Conservation (phyloP, 1,284 basidiomycete genomes). For the Tylopilus sp. region DNA sequence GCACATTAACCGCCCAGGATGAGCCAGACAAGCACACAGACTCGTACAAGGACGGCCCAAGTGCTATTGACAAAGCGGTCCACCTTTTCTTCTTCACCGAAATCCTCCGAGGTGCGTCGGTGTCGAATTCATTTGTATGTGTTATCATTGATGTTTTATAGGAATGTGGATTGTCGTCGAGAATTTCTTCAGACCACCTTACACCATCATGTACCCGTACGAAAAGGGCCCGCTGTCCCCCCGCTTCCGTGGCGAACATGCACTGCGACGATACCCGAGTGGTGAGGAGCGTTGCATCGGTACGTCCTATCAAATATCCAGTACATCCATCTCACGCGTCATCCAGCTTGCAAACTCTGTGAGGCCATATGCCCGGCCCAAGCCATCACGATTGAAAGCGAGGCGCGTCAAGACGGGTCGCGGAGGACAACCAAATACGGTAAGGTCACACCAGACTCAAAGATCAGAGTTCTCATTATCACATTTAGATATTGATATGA, state of each 20-base stretch:
- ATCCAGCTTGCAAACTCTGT: conserved; percentile 93
- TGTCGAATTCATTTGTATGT: neutral
- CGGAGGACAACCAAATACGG: conserved; percentile 98
- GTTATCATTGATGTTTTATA: conserved; percentile 34
- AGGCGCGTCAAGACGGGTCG: conserved; percentile 93
- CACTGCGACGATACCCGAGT: conserved; percentile 95
- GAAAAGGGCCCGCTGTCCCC: conserved; percentile 98
- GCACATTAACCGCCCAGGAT: conserved; percentile 41
- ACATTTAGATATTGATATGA: conserved; percentile 88
- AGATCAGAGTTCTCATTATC: neutral
- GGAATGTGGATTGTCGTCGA: conserved; percentile 99
- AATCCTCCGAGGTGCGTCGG: conserved; percentile 81
- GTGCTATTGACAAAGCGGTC: conserved; percentile 93
- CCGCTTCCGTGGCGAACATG: conserved; percentile 98
- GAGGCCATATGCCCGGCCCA: conserved; percentile 99
- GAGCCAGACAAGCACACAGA: conserved; percentile 54
- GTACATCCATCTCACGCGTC: conserved; percentile 11
- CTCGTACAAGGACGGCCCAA: conserved; percentile 76
- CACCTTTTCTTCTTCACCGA: conserved; percentile 99
- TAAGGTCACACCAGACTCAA: conserved; percentile 32
- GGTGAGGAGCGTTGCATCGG: conserved; percentile 99
- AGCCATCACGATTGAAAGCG: conserved; percentile 99
- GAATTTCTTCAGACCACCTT: conserved; percentile 96
- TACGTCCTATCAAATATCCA: conserved; percentile 38
- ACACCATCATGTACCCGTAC: conserved; percentile 98